Evolutionary conservation across 2,329 filamentous ascomycete species (phyloP), one percentile per base, ranked within the genome.

Genomic region (Pseudopyricularia cyperi): DNA sequence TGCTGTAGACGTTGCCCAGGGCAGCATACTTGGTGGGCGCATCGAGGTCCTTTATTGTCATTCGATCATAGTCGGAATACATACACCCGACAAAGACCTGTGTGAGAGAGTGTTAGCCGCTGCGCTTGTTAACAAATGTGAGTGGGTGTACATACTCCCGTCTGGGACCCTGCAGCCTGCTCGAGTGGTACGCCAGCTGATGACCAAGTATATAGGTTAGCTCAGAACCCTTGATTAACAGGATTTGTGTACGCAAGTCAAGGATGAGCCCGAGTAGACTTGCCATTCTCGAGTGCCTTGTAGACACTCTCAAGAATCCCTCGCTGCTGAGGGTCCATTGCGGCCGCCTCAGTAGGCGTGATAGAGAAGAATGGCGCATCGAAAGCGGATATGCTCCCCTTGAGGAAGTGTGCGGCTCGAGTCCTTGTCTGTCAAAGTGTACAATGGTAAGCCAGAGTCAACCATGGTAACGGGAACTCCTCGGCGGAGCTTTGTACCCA

Each of bases 341-440:
- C 77, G 28, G 76, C 72, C 46, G 82, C 82, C 63, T 85, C 82
- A 56, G 77, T 73, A 14, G 80, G 79, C 50, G 79, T 82, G 74
- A 85, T 83, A 63, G 82, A 82, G 73, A 85, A 85, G 67, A 85
- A 84, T 1, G 75, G 70, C 32, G 78, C 76, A 57, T 85, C 81
- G 58, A 84, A 85, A 22, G 32, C 22, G 9, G 37, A 48, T 14
- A 49, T 33, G 35, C 55, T 54, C 12, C 48, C 46, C 9, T 52
- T 37, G 15, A 56, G 54, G 15, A 53, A 49, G 46, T 56, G 46
- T 7, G 26, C 51, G 4, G 51, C 34, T 28, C 37, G 37, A 24
- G 37, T n/a, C 28, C 47, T 52, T 12, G 46, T 30, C 52, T 44
- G 17, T 42, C n/a, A n/a, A 42, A 22, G 3, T n/a, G n/a, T n/a